phyloP scores from a whole-genome alignment of 371 early-diverging fungal species.

The Mucor mucedo region DNA sequence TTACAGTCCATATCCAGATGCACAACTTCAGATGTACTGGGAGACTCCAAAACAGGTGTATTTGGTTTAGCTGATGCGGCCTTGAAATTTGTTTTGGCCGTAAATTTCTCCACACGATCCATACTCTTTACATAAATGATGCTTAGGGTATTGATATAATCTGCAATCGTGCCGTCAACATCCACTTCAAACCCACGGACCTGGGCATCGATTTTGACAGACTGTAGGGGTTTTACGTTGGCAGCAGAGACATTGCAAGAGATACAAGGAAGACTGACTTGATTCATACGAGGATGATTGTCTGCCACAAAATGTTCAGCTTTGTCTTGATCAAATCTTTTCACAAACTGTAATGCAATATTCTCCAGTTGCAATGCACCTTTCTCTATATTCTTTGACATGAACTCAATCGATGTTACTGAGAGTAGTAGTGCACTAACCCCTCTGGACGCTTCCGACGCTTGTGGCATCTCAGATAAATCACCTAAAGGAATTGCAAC shows the following conservation, averaged over 20 bases:
- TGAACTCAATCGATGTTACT: conserved; percentile 58
- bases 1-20: conserved; percentile 45
- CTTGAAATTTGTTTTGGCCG: conserved; percentile 45
- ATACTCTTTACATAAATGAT: conserved; percentile 70
- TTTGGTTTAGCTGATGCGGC: conserved; percentile 5
- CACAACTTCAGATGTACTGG: conserved; percentile 24
- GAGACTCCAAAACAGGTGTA: not conserved
- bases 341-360: conserved; percentile 75
- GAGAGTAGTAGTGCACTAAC: conserved; percentile 68
- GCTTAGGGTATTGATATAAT: conserved; percentile 70
- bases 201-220: conserved; percentile 62
- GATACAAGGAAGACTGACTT: conserved; percentile 64
- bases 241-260: conserved; percentile 56
- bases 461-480: conserved; percentile 39
- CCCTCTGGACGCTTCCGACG: conserved; percentile 16
- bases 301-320: conserved; percentile 72
- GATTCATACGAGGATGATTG: conserved; percentile 74
- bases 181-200: conserved; percentile 74
- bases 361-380: conserved; percentile 64
- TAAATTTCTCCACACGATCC: conserved; percentile 58
- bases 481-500: conserved; percentile 72
- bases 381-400: conserved; percentile 64
- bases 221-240: conserved; percentile 38
- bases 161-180: conserved; percentile 70
- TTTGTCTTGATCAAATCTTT: conserved; percentile 72